Conservation (phyloP, 2,329 filamentous ascomycete genomes). For the Fonsecaea nubica region DNA sequence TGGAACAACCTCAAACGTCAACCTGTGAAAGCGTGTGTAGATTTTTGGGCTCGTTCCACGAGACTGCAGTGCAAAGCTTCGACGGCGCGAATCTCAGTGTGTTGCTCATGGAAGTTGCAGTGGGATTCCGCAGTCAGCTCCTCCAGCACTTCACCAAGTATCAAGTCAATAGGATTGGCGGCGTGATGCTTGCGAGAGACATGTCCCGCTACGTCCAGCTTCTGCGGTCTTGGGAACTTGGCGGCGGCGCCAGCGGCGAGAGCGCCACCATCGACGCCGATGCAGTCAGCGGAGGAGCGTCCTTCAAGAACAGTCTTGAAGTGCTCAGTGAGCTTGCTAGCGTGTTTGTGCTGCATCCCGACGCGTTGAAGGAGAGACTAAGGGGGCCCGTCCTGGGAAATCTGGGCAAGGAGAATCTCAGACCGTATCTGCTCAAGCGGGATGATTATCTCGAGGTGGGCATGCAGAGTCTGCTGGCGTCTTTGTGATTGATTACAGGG, state of each 20-base stretch:
- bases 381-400: slow-evolving; percentile 46
- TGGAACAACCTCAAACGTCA: slow-evolving; percentile 81
- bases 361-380: slow-evolving; percentile 72
- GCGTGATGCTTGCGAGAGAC: slow-evolving; percentile 94
- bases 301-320: slow-evolving; percentile 75
- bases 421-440: slow-evolving; percentile 81
- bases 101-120: slow-evolving; percentile 82
- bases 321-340: slow-evolving; percentile 92
- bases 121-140: slow-evolving; percentile 76
- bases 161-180: slow-evolving; percentile 88
- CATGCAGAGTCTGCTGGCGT: slow-evolving; percentile 79
- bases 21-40: slow-evolving; percentile 82
- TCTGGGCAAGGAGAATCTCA: slow-evolving; percentile 70
- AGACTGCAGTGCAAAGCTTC: slow-evolving; percentile 70
- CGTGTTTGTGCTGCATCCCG: slow-evolving; percentile 88
- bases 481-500: neutral
- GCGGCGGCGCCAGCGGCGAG: slow-evolving; percentile 1
- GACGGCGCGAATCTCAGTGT: slow-evolving; percentile 83
- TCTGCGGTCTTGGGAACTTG: slow-evolving; percentile 79
- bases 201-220: slow-evolving; percentile 91
- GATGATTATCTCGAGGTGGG: slow-evolving; percentile 83
- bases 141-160: slow-evolving; percentile 96
- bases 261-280: neutral
- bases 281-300: slow-evolving; percentile 39
- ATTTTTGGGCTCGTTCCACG: slow-evolving; percentile 75